Evolutionary conservation across 768 basidiomycete genomes (phyloP).

Genomic region (Psilocybe subaeruginosa): DNA sequence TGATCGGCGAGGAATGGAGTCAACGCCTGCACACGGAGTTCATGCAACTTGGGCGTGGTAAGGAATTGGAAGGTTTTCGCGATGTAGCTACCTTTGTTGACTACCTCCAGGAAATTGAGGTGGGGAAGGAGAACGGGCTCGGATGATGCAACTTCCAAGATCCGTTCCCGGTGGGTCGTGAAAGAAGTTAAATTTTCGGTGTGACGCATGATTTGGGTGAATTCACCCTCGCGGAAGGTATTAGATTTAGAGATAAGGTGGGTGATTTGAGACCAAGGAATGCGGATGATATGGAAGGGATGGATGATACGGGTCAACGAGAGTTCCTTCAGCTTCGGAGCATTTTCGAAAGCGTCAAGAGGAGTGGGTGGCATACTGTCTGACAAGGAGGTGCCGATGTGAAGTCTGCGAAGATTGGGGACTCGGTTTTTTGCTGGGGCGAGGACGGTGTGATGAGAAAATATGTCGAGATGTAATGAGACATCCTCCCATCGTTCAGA

Average conservation of each 20-base stretch:
- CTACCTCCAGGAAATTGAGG: constrained; percentile 19
- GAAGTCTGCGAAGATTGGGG: constrained; percentile 18
- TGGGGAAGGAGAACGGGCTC: constrained; percentile 21
- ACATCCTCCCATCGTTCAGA: constrained; percentile 25
- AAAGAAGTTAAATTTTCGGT: constrained; percentile 20
- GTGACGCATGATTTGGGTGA: constrained; percentile 21
- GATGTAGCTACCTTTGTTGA: constrained; percentile 26
- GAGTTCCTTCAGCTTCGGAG: constrained; percentile 21
- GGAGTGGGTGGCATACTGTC: constrained; percentile 3
- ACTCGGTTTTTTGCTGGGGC: constrained; percentile 16
- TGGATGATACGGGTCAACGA: constrained; percentile 14
- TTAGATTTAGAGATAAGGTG: constrained; percentile 18
- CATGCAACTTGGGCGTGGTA: constrained; percentile 22
- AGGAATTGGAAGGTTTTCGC: constrained; percentile 25
- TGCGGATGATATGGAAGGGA: constrained; percentile 20
- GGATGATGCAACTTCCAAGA: constrained; percentile 23
- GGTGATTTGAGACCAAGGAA: constrained; percentile 28
- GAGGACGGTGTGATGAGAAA: constrained; percentile 12
- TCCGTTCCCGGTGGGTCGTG: constrained; percentile 22
- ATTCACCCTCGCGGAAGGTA: constrained; percentile 26
- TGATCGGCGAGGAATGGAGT: constrained; percentile 19
- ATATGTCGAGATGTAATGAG: constrained; percentile 18
- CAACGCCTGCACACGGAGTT: constrained; percentile 18
- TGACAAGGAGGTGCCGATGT: constrained; percentile 9
- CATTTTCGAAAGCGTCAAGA: constrained; percentile 24